Evolutionary conservation across 441 rosid species (phyloP).

Genomic region (Manihot esculenta): DNA sequence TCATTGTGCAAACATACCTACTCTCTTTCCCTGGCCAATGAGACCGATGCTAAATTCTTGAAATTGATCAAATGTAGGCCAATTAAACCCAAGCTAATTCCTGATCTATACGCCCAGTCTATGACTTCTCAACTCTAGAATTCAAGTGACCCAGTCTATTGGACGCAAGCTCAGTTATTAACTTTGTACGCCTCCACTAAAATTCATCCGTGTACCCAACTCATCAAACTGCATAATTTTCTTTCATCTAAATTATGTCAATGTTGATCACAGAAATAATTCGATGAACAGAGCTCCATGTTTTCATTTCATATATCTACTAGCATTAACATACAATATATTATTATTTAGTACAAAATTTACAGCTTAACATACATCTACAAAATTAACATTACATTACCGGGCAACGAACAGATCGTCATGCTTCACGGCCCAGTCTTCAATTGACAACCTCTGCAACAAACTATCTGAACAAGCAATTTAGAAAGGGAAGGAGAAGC

Average conservation of each 20-base stretch:
- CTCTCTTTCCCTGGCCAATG: background rate
- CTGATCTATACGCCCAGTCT: too few relatives aligned
- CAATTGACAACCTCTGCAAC: background rate
- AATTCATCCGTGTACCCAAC: too few relatives aligned
- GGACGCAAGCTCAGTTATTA: too few relatives aligned
- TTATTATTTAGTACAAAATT: background rate
- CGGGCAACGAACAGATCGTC: background rate
- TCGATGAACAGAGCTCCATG: background rate
- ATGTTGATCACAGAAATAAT: background rate
- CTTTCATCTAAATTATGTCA: background rate
- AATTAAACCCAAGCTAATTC: too few relatives aligned
- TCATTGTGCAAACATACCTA: background rate
- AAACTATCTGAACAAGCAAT: conserved; percentile 12
- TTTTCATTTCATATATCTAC: background rate
- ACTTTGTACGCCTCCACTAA: too few relatives aligned
- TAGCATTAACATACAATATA: background rate
- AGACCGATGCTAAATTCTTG: too few relatives aligned
- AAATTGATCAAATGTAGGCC: too few relatives aligned
- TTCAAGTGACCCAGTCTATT: background rate
- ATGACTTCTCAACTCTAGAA: background rate
- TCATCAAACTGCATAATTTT: background rate
- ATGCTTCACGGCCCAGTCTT: background rate
- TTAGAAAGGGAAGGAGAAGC: background rate
- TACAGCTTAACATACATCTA: background rate
- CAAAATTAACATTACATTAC: background rate